Evolutionary conservation across 2,329 filamentous ascomycete species (phyloP).

Genomic region (Ophiognomonia clavigignenti-juglandacearum): DNA sequence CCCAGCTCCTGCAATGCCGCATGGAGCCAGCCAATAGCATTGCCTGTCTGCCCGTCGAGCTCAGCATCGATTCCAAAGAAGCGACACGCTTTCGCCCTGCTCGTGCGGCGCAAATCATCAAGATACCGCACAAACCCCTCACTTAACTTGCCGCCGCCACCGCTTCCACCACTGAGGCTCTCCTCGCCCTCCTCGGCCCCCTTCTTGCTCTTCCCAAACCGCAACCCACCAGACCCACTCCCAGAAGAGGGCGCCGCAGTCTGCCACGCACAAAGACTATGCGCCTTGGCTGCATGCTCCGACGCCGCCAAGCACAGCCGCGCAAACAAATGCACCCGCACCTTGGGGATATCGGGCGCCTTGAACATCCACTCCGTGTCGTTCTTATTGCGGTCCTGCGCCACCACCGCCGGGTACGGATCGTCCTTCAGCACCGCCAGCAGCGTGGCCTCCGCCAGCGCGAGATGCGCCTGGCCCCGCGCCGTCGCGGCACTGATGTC

Average conservation of each 20-base stretch:
- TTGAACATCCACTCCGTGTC: constrained; percentile 98
- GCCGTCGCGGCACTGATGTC: constrained; percentile 50
- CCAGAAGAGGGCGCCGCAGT: background rate
- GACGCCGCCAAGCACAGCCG: constrained; percentile 81
- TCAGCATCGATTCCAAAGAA: constrained; percentile 92
- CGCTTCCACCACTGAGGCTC: constrained; percentile 19
- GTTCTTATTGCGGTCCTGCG: constrained; percentile 74
- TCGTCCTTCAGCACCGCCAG: constrained; percentile 92
- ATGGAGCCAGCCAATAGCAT: constrained; percentile 80
- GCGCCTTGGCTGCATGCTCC: constrained; percentile 77
- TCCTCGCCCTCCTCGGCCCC: background rate
- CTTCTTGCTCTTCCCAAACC: background rate
- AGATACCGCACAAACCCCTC: constrained; percentile 67
- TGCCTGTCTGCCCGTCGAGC: constrained; percentile 71
- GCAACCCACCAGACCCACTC: background rate
- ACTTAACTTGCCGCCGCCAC: constrained; percentile 48
- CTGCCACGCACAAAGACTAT: constrained; percentile 36
- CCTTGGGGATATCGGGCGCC: constrained; percentile 79
- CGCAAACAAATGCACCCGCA: constrained; percentile 82
- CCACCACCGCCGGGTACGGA: constrained; percentile 78
- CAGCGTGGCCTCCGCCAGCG: constrained; percentile 83
- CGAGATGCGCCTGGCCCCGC: constrained; percentile 57
- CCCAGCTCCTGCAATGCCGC: constrained; percentile 74
- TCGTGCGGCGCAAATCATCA: constrained; percentile 68
- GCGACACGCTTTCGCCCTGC: constrained; percentile 78